Evolutionary conservation across 169 alveolate species (phyloP), one percentile per base, ranked within the genome.

Genomic region (Amoebophrya sp.): DNA sequence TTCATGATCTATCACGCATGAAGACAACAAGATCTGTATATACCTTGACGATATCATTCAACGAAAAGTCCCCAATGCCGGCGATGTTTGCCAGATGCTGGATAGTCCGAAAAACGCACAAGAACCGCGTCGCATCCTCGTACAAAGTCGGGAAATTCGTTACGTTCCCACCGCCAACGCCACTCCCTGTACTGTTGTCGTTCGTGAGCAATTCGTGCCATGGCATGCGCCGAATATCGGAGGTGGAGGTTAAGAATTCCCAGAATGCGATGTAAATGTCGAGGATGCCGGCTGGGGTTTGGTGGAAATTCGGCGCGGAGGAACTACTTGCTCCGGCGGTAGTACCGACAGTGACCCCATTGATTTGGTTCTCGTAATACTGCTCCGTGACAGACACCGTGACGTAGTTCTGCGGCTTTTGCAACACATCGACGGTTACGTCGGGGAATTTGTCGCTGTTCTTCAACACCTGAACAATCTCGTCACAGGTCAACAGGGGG

Each of bases 231-330:
- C 83, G 83, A 25, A 66, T 66, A 25, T 66, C 83, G 83, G 1
- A 0, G 7, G 83, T 66, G 32, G 32, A 2, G 39, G 35, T 66
- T 7, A 66, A 12, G 35, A 66, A 66, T 2, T 66, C 32, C 83
- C 83, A 66, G 35, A 66, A 66, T 2, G 83, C 83, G 83, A 66
- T 66, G 83, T 66, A 66, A 25, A 66, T 66, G 83, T 66, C 83
- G 10, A 66, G 29, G 39, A 66, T 41, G 23, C 54, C 54, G 54
- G 12, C 12, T 12, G 54, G 54, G n/a, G n/a, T n/a, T 41, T 41
- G 54, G 54, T 41, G n/a, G n/a, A n/a, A n/a, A n/a, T n/a, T n/a
- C n/a, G n/a, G n/a, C n/a, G n/a, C n/a, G n/a, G n/a, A n/a, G n/a
- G n/a, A n/a, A n/a, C n/a, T n/a, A n/a, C n/a, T 41, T 12, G 54